Percentiles rank a stretch among this genome's conserved stretches.
Evolutionary conservation across 306 rosid species (phyloP).

Genomic region (Benincasa hispida): DNA sequence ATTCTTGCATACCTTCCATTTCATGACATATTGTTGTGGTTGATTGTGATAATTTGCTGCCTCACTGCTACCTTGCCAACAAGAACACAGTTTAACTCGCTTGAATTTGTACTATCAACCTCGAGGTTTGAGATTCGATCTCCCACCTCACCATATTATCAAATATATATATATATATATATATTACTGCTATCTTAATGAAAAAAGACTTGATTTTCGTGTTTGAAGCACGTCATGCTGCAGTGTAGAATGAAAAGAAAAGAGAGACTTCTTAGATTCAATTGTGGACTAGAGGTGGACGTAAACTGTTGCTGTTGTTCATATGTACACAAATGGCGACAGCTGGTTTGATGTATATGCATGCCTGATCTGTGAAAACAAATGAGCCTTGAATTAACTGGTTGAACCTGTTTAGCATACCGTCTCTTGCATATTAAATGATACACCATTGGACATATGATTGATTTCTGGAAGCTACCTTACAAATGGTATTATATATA

Average conservation of each 20-base stretch:
- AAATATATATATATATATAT: too few species aligned
- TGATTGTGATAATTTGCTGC: background rate
- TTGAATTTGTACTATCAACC: too few species aligned
- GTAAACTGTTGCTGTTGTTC: background rate
- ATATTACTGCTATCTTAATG: background rate
- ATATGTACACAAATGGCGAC: background rate
- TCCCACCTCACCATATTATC: background rate
- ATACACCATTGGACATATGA: background rate
- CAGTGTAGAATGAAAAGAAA: background rate
- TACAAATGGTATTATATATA: conserved; percentile 5
- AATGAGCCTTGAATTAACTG: background rate
- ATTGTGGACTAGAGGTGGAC: background rate
- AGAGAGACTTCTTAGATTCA: background rate
- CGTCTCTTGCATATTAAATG: background rate
- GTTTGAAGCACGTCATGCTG: background rate
- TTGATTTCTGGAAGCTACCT: conserved; percentile 10
- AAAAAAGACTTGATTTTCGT: background rate
- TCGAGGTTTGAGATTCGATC: too few species aligned
- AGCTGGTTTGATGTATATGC: background rate
- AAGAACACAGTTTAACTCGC: too few species aligned
- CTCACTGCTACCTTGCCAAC: background rate
- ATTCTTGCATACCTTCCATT: background rate
- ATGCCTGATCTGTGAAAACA: background rate
- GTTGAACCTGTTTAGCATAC: background rate
- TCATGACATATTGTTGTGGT: background rate